phyloP scores from a whole-genome alignment of 768 basidiomycete species.

The Phylloporus sp. region DNA sequence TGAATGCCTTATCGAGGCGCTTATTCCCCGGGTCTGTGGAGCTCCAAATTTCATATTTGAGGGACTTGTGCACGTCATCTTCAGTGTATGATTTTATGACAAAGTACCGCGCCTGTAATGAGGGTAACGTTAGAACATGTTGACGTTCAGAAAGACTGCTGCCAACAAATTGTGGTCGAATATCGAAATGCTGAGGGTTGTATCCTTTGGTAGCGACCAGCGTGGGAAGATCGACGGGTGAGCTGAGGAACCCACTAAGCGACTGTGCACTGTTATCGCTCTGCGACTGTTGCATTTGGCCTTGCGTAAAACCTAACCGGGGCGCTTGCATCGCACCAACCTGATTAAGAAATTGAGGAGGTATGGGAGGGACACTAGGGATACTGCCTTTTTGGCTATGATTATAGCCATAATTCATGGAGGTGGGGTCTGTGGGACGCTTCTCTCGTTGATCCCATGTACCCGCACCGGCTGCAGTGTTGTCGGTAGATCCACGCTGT shows the following conservation, averaged over 20 bases:
- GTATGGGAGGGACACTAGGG: conserved; percentile 69
- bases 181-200: conserved; percentile 83
- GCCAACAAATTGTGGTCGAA: conserved; percentile 70
- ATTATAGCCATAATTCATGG: conserved; percentile 63
- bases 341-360: conserved; percentile 67
- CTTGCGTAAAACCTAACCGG: conserved; percentile 36
- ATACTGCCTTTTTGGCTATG: conserved; percentile 36
- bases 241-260: conserved; percentile 44
- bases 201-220: conserved; percentile 86
- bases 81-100: conserved; percentile 99
- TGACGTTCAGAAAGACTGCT: neutral
- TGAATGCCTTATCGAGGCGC: conserved; percentile 94
- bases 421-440: conserved; percentile 48
- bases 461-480: conserved; percentile 33
- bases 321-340: conserved; percentile 33
- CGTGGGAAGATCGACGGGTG: conserved; percentile 82
- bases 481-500: conserved; percentile 32
- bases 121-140: conserved; percentile 1
- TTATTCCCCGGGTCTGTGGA: conserved; percentile 97
- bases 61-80: conserved; percentile 97
- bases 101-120: conserved; percentile 76
- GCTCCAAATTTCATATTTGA: conserved; percentile 98
- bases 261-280: conserved; percentile 33
- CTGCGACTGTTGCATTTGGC: conserved; percentile 25
- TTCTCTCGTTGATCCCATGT: conserved; percentile 69